phyloP scores from a whole-genome alignment of 2,329 filamentous ascomycete species.

The Lachnellula cervina region DNA sequence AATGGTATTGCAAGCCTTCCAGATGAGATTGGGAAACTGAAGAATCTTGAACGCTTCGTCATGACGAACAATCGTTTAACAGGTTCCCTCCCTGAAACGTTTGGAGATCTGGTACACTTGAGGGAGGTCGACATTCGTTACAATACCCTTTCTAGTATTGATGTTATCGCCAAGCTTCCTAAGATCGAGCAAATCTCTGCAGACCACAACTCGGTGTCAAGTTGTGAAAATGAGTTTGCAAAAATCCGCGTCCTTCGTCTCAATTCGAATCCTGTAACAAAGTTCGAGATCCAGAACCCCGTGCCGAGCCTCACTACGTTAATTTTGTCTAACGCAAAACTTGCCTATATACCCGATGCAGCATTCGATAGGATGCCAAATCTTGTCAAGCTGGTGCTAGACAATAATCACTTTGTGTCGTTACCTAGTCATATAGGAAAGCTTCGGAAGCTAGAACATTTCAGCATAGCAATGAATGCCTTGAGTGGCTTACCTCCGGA shows the following conservation, averaged over 20 bases:
- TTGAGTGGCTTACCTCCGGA: constrained; percentile 79
- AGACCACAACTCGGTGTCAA: constrained; percentile 88
- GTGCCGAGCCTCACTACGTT: constrained; percentile 79
- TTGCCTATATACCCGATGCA: constrained; percentile 81
- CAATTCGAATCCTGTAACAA: constrained; percentile 92
- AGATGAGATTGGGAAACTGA: constrained; percentile 70
- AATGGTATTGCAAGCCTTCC: constrained; percentile 80
- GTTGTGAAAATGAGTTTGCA: constrained; percentile 84
- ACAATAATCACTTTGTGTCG: constrained; percentile 93
- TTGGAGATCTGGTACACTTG: constrained; percentile 69
- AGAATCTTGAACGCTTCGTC: constrained; percentile 79
- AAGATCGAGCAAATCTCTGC: constrained; percentile 83
- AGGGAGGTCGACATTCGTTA: constrained; percentile 93
- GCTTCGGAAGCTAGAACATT: constrained; percentile 76
- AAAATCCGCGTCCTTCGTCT: constrained; percentile 79
- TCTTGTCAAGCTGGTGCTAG: constrained; percentile 79
- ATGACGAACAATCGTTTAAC: constrained; percentile 91
- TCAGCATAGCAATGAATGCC: constrained; percentile 91
- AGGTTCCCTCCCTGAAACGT: constrained; percentile 67
- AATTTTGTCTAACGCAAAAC: constrained; percentile 85
- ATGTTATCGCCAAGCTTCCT: constrained; percentile 77
- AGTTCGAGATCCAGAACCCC: constrained; percentile 75
- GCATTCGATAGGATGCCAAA: constrained; percentile 85
- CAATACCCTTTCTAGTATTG: constrained; percentile 83
- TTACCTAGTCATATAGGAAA: constrained; percentile 81